Conservation (phyloP, 495 filamentous ascomycete species). For the Xylaria intraflava region DNA sequence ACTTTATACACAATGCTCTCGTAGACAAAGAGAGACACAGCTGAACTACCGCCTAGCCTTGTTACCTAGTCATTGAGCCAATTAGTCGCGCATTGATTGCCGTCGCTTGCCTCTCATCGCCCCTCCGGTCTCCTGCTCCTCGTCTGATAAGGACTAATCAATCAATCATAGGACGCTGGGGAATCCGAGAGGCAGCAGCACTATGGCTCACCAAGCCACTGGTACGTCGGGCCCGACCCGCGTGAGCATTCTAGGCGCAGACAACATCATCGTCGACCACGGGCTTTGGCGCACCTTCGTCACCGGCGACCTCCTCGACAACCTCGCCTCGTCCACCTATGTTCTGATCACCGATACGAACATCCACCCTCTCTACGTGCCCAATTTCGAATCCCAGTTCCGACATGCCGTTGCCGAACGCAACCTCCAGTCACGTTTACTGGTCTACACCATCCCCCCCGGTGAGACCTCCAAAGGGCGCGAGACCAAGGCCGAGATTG, state of each 20-base stretch:
- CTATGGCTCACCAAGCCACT: constrained; percentile 15
- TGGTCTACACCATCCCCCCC: constrained; percentile 80
- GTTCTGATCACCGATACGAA: constrained; percentile 96
- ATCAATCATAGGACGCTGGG: neutral
- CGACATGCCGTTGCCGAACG: constrained; percentile 44
- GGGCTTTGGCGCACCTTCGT: constrained; percentile 82
- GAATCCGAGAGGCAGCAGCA: neutral
- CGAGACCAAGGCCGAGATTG: constrained; percentile 87
- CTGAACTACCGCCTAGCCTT: neutral
- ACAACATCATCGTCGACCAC: constrained; percentile 87
- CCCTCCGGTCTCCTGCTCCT: too few species aligned
- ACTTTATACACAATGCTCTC: neutral
- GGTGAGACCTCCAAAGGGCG: constrained; percentile 91
- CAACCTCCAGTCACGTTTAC: constrained; percentile 57
- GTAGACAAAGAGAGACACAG: too few species aligned
- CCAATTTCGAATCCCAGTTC: constrained; percentile 68
- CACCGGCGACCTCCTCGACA: constrained; percentile 70
- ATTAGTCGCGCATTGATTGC: too few species aligned
- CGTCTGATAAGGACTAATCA: neutral
- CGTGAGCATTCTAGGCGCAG: constrained; percentile 51
- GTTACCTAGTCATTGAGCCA: too few species aligned
- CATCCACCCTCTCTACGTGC: constrained; percentile 71
- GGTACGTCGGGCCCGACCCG: constrained; percentile 35
- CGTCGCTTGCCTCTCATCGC: neutral
- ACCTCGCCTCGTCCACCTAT: constrained; percentile 79